These are phyloP conservation scores for Eucalyptus cloeziana DNA, from an alignment of 345 rosid genomes.

Conservation along the genomic window DNA sequence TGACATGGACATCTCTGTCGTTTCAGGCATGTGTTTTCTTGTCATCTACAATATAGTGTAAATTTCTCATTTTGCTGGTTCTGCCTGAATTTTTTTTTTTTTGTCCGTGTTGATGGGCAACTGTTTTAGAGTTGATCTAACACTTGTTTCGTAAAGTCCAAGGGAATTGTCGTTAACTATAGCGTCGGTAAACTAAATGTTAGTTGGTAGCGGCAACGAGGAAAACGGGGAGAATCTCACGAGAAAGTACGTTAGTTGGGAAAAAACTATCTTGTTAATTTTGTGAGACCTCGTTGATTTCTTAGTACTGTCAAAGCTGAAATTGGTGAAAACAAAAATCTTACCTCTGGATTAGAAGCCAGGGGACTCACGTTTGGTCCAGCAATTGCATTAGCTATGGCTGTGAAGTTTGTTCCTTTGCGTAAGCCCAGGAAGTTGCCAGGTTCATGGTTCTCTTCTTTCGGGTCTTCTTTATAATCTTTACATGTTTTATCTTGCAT, in stretches of 20 bases:
- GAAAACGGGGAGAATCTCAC: background rate
- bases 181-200: background rate
- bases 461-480: background rate
- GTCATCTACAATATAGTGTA: background rate
- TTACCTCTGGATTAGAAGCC: constrained; percentile 58
- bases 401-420: constrained; percentile 77
- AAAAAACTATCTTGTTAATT: background rate
- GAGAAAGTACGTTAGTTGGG: background rate
- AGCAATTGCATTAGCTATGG: constrained; percentile 76
- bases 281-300: background rate
- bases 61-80: background rate
- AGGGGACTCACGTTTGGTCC: constrained; percentile 94
- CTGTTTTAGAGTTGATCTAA: background rate
- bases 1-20: constrained; percentile 75
- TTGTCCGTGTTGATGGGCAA: background rate
- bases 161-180: background rate
- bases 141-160: background rate
- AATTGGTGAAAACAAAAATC: background rate
- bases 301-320: background rate
- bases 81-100: background rate
- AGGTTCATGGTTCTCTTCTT: constrained; percentile 15
- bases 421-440: constrained; percentile 82
- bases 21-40: constrained; percentile 51
- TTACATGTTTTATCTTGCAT: background rate
- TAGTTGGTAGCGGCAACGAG: background rate